A percentile compares a stretch with the other conserved stretches of the same genome.
phyloP scores from a whole-genome alignment of 106 monocot genomes.

The Hemerocallis citrina region DNA sequence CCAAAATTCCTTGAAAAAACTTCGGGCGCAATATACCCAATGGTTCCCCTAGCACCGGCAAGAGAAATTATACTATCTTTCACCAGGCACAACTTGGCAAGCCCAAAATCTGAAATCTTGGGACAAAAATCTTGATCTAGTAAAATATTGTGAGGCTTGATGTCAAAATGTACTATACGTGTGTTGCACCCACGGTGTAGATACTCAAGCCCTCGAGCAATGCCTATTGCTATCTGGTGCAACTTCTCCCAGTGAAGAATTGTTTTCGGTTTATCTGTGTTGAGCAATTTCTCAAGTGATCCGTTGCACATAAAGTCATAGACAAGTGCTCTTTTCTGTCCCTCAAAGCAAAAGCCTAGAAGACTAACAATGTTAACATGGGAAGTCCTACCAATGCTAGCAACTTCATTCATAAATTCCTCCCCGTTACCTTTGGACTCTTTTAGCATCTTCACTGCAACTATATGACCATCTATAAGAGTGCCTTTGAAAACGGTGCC shows the following conservation, averaged over 20 bases:
- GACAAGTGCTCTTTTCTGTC: constrained; percentile 7
- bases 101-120: constrained; percentile 12
- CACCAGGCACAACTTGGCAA: constrained; percentile 5
- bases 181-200: constrained; percentile 9
- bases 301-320: constrained; percentile 16
- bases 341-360: constrained; percentile 4
- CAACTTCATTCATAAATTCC: constrained; percentile 12
- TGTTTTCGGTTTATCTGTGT: not conserved
- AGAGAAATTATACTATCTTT: constrained; percentile 11
- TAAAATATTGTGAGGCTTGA: constrained; percentile 15
- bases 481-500: constrained; percentile 7
- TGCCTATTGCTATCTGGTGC: constrained; percentile 5
- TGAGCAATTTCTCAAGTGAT: constrained; percentile 1
- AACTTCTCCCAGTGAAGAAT: constrained; percentile 7
- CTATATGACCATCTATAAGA: not conserved
- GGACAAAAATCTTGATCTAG: constrained; percentile 14
- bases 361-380: constrained; percentile 16
- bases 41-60: constrained; percentile 9
- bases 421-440: constrained; percentile 7
- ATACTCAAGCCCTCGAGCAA: constrained; percentile 11
- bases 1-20: constrained; percentile 9
- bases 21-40: constrained; percentile 15
- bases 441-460: constrained; percentile 6
- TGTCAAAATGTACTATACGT: constrained; percentile 14
- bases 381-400: constrained; percentile 9